Percentiles rank a stretch among this genome's conserved stretches.
These are phyloP conservation scores for Spencermartinsiella ligniputridi DNA, from an alignment of 1,139 yeast species.

Conservation along the genomic window DNA sequence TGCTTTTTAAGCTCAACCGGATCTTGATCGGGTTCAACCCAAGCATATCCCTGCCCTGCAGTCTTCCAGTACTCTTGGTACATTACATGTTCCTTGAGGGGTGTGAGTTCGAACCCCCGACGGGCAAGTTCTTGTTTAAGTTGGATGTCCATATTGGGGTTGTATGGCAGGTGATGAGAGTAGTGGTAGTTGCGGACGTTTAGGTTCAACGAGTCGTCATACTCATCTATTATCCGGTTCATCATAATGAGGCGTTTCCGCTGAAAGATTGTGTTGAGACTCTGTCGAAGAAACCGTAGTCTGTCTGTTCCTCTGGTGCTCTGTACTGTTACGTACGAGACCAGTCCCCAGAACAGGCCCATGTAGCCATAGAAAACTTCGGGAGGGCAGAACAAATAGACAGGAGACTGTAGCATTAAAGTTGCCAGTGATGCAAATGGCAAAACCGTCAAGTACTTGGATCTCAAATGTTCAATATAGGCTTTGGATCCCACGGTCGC, in stretches of 20 bases:
- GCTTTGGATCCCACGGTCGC: not conserved
- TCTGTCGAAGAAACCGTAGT: not conserved
- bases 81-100: conserved; percentile 30
- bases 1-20: too few relatives aligned
- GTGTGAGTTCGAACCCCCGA: conserved; percentile 5
- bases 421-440: not conserved
- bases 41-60: conserved; percentile 69
- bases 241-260: conserved; percentile 16
- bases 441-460: not conserved
- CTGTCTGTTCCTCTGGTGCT: not conserved
- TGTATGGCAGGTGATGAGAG: conserved; percentile 6
- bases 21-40: conserved; percentile 80
- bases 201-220: conserved; percentile 18
- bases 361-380: not conserved
- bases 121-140: not conserved
- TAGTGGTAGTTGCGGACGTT: conserved; percentile 20
- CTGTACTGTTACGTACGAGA: not conserved
- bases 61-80: conserved; percentile 73
- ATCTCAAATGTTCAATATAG: not conserved
- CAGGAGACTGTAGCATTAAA: not conserved
- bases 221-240: conserved; percentile 18
- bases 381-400: not conserved
- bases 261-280: conserved; percentile 8
- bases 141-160: not conserved
- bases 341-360: not conserved